These are phyloP conservation scores for Didymellaceae sp. DNA, from an alignment of 2,329 filamentous ascomycete species.

Conservation along the genomic window DNA sequence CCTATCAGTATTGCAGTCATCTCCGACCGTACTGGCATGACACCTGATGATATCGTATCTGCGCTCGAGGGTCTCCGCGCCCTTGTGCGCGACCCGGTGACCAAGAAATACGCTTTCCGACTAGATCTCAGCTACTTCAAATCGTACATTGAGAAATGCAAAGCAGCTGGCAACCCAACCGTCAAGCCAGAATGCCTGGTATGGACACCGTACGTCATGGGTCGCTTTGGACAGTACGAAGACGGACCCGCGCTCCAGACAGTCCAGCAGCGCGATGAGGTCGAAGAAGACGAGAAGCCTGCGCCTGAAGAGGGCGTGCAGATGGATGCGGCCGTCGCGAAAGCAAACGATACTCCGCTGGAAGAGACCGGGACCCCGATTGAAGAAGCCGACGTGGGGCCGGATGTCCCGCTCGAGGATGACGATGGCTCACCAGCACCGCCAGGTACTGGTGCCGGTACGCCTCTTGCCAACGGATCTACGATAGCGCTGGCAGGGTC, in stretches of 20 bases:
- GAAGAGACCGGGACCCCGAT: slow-evolving; percentile 21
- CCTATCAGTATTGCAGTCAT: slow-evolving; percentile 67
- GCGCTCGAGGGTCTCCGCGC: slow-evolving; percentile 89
- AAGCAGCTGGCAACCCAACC: slow-evolving; percentile 84
- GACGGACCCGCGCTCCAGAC: slow-evolving; percentile 81
- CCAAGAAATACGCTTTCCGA: slow-evolving; percentile 86
- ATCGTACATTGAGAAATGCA: slow-evolving; percentile 87
- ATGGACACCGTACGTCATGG: slow-evolving; percentile 98
- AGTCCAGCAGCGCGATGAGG: slow-evolving; percentile 84
- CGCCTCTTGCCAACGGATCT: slow-evolving; percentile 42
- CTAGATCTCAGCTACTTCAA: slow-evolving; percentile 85
- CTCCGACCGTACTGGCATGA: slow-evolving; percentile 92
- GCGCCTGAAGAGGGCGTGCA: slow-evolving; percentile 55
- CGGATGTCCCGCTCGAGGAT: slow-evolving; percentile 35
- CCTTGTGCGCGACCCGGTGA: slow-evolving; percentile 86
- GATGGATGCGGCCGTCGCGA: slow-evolving; percentile 36
- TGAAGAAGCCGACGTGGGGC: slow-evolving; percentile 24
- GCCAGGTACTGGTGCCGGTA: slow-evolving; percentile 25
- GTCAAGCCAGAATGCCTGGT: slow-evolving; percentile 81
- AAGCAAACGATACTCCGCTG: slow-evolving; percentile 31
- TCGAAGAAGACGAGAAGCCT: slow-evolving; percentile 53
- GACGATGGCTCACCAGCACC: slow-evolving; percentile 42
- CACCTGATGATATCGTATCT: slow-evolving; percentile 93
- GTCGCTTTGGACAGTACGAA: slow-evolving; percentile 82
- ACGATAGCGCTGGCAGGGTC: slow-evolving; percentile 39